Evolutionary conservation across 192 early-diverging fungal species (phyloP).

Genomic region (Coemansia sp.): DNA sequence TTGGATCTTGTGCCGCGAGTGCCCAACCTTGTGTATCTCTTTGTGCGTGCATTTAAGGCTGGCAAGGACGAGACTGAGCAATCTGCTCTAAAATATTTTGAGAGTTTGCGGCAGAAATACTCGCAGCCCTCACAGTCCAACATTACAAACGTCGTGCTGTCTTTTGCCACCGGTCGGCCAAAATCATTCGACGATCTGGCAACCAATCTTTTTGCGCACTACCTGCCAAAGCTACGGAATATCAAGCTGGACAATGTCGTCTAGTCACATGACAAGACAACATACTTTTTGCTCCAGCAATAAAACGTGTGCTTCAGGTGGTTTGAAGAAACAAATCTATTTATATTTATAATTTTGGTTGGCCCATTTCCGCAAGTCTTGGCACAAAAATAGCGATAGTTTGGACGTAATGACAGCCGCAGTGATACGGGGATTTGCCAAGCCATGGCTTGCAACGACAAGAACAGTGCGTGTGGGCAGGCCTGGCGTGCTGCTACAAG

Average conservation of each 20-base stretch:
- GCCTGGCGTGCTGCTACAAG: not conserved
- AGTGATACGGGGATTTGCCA: not conserved
- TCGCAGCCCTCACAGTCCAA: not conserved
- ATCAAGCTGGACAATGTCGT: not conserved
- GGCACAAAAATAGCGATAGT: not conserved
- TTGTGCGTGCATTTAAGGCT: not conserved
- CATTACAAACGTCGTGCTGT: not conserved
- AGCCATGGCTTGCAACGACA: not conserved
- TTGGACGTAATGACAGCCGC: not conserved
- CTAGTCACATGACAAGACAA: not conserved
- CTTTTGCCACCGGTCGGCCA: not conserved
- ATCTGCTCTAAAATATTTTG: not conserved
- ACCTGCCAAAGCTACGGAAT: not conserved
- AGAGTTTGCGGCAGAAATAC: not conserved
- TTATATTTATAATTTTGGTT: not conserved
- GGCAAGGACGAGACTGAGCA: not conserved
- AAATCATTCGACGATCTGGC: not conserved
- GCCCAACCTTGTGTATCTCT: constrained; percentile 1
- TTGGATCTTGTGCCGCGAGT: not conserved
- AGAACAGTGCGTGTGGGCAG: not conserved
- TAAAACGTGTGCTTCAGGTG: not conserved
- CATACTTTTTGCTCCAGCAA: not conserved
- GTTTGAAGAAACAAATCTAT: not conserved
- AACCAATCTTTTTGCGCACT: not conserved
- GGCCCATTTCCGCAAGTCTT: constrained; percentile 8